Conservation (phyloP, 2,329 filamentous ascomycete species). For the Aureobasidium lini region DNA sequence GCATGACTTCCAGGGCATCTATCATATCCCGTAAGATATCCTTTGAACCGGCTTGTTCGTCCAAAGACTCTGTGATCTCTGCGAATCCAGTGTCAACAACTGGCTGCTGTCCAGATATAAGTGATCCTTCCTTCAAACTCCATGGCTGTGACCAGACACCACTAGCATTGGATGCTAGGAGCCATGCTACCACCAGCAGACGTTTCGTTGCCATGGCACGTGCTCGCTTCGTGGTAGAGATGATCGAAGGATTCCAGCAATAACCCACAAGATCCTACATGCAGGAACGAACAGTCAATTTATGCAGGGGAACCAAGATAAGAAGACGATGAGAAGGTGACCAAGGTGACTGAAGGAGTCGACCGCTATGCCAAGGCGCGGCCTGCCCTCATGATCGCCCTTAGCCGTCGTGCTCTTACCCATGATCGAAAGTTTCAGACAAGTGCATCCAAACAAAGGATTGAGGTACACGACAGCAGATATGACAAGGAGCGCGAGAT, state of each 20-base stretch:
- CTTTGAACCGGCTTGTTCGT: background rate
- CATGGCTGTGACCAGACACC: background rate
- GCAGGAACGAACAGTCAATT: background rate
- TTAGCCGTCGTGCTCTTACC: background rate
- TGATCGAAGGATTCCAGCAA: background rate
- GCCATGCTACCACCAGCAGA: background rate
- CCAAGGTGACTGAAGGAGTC: background rate
- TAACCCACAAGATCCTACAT: background rate
- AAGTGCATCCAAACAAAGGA: background rate
- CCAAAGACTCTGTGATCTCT: background rate
- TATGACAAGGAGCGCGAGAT: too few relatives aligned
- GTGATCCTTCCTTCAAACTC: background rate
- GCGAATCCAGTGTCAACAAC: background rate
- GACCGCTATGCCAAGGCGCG: conserved; percentile 6
- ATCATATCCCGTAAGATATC: background rate
- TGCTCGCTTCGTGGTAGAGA: background rate
- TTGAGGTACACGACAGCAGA: too few relatives aligned
- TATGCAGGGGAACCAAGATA: background rate
- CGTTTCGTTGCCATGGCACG: conserved; percentile 1
- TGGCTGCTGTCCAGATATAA: background rate
- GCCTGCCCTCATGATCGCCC: conserved; percentile 7
- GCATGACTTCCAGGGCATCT: conserved; percentile 64
- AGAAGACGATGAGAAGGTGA: background rate
- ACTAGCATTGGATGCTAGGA: background rate
- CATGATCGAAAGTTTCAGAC: background rate